Base-by-base conservation (phyloP, 257 asterid species). In the Solanum corneliomulleri region DNA sequence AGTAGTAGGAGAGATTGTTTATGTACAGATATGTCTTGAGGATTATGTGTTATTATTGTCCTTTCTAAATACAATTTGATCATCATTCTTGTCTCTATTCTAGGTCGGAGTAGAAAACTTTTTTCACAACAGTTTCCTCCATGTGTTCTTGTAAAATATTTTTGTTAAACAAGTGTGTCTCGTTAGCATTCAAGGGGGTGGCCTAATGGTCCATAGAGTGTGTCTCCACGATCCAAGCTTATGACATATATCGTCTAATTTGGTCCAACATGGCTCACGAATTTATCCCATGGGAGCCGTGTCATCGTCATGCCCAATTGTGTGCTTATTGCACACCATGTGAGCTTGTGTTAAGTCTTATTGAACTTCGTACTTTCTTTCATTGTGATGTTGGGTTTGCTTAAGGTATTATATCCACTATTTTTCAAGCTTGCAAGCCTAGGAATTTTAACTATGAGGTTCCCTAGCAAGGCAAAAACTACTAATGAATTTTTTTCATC, bases 21-120 rank as follows among this genome's bases (percentile, higher is more conserved):
- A 47, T 92, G 93, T 90, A 91, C 92, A 91, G 89, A 84, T 89
- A 60, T 86, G 91, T 88, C 89, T 81, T 87, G 78, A 82, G 25
- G 85, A 82, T 84, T 66, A 60, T 89, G 64, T 70, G 62, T 85
- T 84, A 60, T 29, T 68, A 14, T 84, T 87, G 89, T 86, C 69
- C 23, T 86, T 85, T 81, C 83, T 27, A 42, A 13, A 87, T 89
- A 86, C 88, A 85, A 88, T 90, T 87, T 89, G 88, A 86, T 89
- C 84, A 71, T 83, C 86, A 87, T 84, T 90, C 71, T n/a, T 70
- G 47, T 66, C 45, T 83, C 27, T 44, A 21, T 85, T 75, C 11
- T 56, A 33, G 23, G 31, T 49, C 47, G 41, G 76, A 76, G n/a
- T 76, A 4, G 60, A 7, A 39, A 3, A 11, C 20, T 76, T 76